Conservation (phyloP, 192 early-diverging fungal genomes). For the Mycoemilia scoparia region DNA sequence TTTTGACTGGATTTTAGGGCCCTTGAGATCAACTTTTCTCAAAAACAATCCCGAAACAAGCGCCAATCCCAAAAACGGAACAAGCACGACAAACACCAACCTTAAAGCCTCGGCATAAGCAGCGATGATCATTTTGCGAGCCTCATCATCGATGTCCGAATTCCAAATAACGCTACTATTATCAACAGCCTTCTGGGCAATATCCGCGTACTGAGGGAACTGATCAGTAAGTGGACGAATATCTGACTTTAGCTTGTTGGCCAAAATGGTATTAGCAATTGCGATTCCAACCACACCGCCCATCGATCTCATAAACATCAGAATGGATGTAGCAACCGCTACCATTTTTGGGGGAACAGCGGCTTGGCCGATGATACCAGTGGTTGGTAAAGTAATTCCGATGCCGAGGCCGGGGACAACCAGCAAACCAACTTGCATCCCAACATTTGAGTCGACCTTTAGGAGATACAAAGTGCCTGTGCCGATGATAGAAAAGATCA, state of each 20-base stretch:
- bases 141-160: constrained; percentile 8
- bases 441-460: constrained; percentile 18
- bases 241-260: constrained; percentile 30
- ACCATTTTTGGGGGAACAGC: constrained; percentile 36
- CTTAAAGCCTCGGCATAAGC: constrained; percentile 32
- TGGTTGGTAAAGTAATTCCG: constrained; percentile 51
- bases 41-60: constrained; percentile 26
- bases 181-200: constrained; percentile 18
- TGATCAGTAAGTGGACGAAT: constrained; percentile 6
- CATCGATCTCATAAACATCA: constrained; percentile 39
- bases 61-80: constrained; percentile 24
- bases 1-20: too few species aligned
- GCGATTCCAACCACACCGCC: constrained; percentile 37
- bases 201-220: constrained; percentile 9
- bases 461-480: constrained; percentile 37
- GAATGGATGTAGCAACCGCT: constrained; percentile 41
- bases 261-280: constrained; percentile 33
- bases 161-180: constrained; percentile 11
- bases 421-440: constrained; percentile 38
- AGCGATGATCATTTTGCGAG: constrained; percentile 12
- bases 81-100: constrained; percentile 23
- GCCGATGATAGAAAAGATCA: constrained; percentile 36
- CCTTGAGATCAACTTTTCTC: too few species aligned
- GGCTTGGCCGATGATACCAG: constrained; percentile 50
- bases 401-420: constrained; percentile 53